phyloP scores from a whole-genome alignment of 108 stramenopile species.

The Skeletonema menzelii region DNA sequence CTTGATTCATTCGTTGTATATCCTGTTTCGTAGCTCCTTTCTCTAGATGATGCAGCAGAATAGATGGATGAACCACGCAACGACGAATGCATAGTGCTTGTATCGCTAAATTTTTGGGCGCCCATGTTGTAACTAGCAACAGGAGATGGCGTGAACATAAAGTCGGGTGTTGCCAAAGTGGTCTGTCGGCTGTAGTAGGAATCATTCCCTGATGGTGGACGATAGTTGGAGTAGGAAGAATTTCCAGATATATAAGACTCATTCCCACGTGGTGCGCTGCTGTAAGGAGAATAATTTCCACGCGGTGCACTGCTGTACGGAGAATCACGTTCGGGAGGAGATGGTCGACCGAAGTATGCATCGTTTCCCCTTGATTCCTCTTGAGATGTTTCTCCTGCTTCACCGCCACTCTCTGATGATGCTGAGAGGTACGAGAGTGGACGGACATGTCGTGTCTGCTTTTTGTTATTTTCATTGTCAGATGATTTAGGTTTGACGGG shows the following conservation, averaged over 20 bases:
- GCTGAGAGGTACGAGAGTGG: constrained; percentile 28
- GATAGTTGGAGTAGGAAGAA: background rate
- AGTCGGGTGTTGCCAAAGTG: background rate
- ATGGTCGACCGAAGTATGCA: background rate
- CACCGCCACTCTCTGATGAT: constrained; percentile 14
- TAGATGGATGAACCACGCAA: background rate
- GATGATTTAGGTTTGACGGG: background rate
- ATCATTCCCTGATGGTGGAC: background rate
- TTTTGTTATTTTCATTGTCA: background rate
- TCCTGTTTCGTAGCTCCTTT: background rate
- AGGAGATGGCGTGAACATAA: background rate
- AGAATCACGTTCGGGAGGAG: background rate
- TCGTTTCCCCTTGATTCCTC: background rate
- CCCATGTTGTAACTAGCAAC: background rate
- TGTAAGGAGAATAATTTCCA: background rate
- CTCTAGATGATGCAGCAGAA: background rate
- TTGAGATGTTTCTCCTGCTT: constrained; percentile 1
- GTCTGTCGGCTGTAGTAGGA: constrained; percentile 1
- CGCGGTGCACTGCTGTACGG: background rate
- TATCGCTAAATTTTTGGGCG: background rate
- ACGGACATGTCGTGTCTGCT: background rate
- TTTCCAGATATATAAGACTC: background rate
- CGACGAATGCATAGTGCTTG: constrained; percentile 1
- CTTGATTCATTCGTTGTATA: background rate
- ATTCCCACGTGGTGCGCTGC: background rate